Percentiles rank a stretch among this genome's conserved stretches.
phyloP scores from a whole-genome alignment of 768 basidiomycete species.

The Tylopilus vinaceipallidus region DNA sequence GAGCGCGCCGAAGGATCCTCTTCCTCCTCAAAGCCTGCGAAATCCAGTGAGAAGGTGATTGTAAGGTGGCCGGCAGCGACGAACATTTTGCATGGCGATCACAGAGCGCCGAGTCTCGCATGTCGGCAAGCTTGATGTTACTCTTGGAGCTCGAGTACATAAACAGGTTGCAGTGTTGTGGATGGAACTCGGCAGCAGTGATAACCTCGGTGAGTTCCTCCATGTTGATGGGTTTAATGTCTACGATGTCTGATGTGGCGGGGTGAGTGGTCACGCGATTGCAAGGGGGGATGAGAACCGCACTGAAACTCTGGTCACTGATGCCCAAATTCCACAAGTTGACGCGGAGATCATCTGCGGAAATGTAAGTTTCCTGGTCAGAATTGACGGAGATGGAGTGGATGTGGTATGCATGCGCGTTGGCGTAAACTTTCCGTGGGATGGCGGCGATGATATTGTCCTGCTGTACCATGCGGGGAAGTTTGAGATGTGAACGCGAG shows the following conservation, averaged over 20 bases:
- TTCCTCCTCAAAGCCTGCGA: slow-evolving; percentile 93
- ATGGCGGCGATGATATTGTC: slow-evolving; percentile 99
- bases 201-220: slow-evolving; percentile 99
- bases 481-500: slow-evolving; percentile 58
- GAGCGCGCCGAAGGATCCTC: slow-evolving; percentile 97
- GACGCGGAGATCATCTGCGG: slow-evolving; percentile 96
- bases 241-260: slow-evolving; percentile 80
- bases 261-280: slow-evolving; percentile 5
- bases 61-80: slow-evolving; percentile 29
- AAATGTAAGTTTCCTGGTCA: slow-evolving; percentile 99
- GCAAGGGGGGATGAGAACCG: slow-evolving; percentile 35
- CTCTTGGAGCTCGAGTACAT: slow-evolving; percentile 99
- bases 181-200: slow-evolving; percentile 99
- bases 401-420: slow-evolving; percentile 99
- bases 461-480: slow-evolving; percentile 90
- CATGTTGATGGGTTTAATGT: slow-evolving; percentile 99
- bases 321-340: slow-evolving; percentile 99
- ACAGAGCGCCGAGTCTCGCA: slow-evolving; percentile 97
- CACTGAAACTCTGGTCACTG: slow-evolving; percentile 98
- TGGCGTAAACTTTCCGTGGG: slow-evolving; percentile 97
- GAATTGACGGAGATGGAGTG: slow-evolving; percentile 99
- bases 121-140: slow-evolving; percentile 99
- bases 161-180: slow-evolving; percentile 94
- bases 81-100: slow-evolving; percentile 94
- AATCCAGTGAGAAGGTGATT: slow-evolving; percentile 12